Base-by-base conservation (phyloP, 2,329 filamentous ascomycete species). In the Fusarium solani-melongenae region DNA sequence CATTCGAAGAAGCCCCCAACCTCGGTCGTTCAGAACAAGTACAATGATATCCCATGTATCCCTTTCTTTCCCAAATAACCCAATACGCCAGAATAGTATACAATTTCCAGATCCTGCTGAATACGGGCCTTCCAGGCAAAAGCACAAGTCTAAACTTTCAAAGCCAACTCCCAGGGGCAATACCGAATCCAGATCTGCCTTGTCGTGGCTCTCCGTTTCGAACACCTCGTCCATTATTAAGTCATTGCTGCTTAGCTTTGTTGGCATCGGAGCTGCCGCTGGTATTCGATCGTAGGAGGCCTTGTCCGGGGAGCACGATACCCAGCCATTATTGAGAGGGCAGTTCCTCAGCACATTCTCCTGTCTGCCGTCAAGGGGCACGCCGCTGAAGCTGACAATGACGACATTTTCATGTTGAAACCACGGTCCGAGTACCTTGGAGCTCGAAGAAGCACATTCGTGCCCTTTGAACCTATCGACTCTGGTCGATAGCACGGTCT, bases 111-210 rank as follows among this genome's bases (percentile, higher is more conserved):
- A 27, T 49, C 31, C 20, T 36, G 29, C 41, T 44, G 12, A 62
- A 33, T 31, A 20, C 33, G 22, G 11, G 15, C 22, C 17, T 22
- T 24, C 15, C 17, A 29, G 31, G 33, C 44, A 31, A 27, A 53
- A 61, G 36, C 27, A 38, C 24, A 22, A 58, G 44, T 64, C 63
- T 62, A 60, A 68, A 71, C 41, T 68, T 73, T 62, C 71, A 62
- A 62, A 65, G 17, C 15, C 38, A 58, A 53, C 22, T 39, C 55
- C 58, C 33, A 56, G 33, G 44, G 44, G 20, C 56, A 49, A 49
- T 46, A 24, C 20, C 20, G 20, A 46, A 10, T 46, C 66, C 41
- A 56, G 38, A n/a, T 51, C 55, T 56, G 58, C 39, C 39, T 44
- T 57, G 22, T 53, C 29, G 44, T 20, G 7, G n/a, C 38, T 41